Percentiles rank a stretch among this genome's conserved stretches.
Evolutionary conservation across 163 green algal species (phyloP).

Genomic region (Scenedesmus sp.): DNA sequence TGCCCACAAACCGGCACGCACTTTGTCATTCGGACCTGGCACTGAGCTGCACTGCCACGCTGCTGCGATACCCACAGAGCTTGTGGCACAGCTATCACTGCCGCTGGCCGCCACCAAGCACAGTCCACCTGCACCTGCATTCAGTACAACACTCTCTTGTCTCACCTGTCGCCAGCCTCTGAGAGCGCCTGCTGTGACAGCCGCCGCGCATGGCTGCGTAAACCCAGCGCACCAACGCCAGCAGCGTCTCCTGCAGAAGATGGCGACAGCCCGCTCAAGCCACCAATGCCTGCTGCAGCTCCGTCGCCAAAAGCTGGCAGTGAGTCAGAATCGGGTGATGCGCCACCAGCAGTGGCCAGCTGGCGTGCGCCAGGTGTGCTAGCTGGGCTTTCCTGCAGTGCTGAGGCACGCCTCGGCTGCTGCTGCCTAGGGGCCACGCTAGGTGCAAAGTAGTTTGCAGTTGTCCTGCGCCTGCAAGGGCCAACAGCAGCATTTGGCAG

Average conservation of each 20-base stretch:
- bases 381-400: background rate
- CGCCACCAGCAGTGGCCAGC: background rate
- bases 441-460: background rate
- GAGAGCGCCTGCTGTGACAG: conserved; percentile 38
- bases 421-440: background rate
- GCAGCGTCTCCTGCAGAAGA: background rate
- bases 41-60: background rate
- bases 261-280: background rate
- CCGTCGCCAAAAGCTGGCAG: background rate
- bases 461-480: background rate
- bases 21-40: background rate
- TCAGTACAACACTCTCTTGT: background rate
- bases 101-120: background rate
- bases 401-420: background rate
- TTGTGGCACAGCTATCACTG: background rate
- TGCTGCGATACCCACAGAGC: background rate
- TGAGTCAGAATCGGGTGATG: conserved; percentile 9
- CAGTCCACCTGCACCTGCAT: background rate
- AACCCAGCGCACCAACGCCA: background rate
- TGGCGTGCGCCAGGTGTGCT: background rate
- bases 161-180: conserved; percentile 36
- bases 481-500: background rate
- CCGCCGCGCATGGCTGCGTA: conserved; percentile 3
- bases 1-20: background rate
- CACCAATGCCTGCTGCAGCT: background rate